phyloP scores from a whole-genome alignment of 2,329 filamentous ascomycete genomes.

The Sporothrix mexicana region DNA sequence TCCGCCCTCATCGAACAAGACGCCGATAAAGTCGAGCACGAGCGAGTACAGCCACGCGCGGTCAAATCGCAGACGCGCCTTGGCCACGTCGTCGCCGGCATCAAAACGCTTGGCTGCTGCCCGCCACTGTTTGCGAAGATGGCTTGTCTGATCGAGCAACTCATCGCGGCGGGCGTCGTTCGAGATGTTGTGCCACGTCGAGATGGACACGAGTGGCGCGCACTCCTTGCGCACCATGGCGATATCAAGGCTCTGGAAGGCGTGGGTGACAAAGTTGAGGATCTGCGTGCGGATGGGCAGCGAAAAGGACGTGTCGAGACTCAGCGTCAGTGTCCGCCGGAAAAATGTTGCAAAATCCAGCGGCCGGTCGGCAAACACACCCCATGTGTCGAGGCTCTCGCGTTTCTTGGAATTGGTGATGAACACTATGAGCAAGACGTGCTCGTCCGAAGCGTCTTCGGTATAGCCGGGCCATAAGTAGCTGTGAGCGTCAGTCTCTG shows the following conservation, averaged over 20 bases:
- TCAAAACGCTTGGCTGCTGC: constrained; percentile 86
- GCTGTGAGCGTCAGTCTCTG: too few relatives aligned
- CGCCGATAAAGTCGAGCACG: constrained; percentile 78
- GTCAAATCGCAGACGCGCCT: constrained; percentile 85
- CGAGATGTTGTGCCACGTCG: constrained; percentile 92
- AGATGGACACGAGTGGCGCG: constrained; percentile 90
- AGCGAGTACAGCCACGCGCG: constrained; percentile 91
- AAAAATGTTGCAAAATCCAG: constrained; percentile 88
- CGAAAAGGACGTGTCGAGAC: constrained; percentile 71
- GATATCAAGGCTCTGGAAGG: constrained; percentile 93
- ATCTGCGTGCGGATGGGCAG: constrained; percentile 76
- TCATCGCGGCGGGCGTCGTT: constrained; percentile 75
- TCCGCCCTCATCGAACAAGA: constrained; percentile 63
- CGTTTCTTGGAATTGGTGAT: constrained; percentile 87
- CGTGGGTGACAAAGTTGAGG: constrained; percentile 86
- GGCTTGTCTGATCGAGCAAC: constrained; percentile 73
- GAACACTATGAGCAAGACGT: constrained; percentile 84
- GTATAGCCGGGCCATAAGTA: constrained; percentile 95
- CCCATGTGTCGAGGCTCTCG: constrained; percentile 88
- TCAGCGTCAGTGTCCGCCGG: constrained; percentile 86
- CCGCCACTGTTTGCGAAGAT: constrained; percentile 88
- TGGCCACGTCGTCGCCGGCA: constrained; percentile 76
- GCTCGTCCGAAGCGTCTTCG: constrained; percentile 87
- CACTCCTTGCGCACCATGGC: constrained; percentile 92
- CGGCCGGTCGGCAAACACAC: constrained; percentile 75